Percentiles rank a stretch among this genome's conserved stretches.
phyloP scores from a whole-genome alignment of 345 rosid genomes.

The Acer yangbiense region DNA sequence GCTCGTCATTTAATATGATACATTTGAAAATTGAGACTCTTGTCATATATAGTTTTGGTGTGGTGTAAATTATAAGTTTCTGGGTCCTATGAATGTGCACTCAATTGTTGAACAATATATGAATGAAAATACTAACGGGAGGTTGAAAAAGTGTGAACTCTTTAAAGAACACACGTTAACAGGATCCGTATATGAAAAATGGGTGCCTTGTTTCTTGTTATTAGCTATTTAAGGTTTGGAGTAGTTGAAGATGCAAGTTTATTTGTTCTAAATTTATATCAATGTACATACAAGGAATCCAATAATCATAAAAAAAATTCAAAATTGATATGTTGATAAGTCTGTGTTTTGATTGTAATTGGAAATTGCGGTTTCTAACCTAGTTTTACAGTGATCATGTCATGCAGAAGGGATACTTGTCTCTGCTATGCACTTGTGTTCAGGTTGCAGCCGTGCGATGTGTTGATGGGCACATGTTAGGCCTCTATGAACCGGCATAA shows the following conservation, averaged over 20 bases:
- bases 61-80: no score
- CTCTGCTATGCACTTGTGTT: conserved; percentile 28
- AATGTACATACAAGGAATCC: neutral
- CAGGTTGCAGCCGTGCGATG: conserved; percentile 91
- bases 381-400: conserved; percentile 53
- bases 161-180: neutral
- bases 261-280: neutral
- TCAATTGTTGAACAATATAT: conserved; percentile 1
- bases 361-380: conserved; percentile 17
- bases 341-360: conserved; percentile 3
- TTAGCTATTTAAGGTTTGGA: neutral
- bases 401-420: conserved; percentile 65
- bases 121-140: neutral
- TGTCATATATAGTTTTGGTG: no score
- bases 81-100: neutral
- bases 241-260: neutral
- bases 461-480: conserved; percentile 81
- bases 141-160: no score
- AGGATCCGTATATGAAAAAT: neutral
- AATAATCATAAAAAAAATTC: neutral
- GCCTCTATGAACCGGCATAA: conserved; percentile 64
- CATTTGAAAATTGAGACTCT: no score
- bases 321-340: neutral
- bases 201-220: neutral
- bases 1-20: no score